Evolutionary conservation across 2,329 filamentous ascomycete species (phyloP), one percentile per base, ranked within the genome.

Genomic region (Celoporthe dispersa): DNA sequence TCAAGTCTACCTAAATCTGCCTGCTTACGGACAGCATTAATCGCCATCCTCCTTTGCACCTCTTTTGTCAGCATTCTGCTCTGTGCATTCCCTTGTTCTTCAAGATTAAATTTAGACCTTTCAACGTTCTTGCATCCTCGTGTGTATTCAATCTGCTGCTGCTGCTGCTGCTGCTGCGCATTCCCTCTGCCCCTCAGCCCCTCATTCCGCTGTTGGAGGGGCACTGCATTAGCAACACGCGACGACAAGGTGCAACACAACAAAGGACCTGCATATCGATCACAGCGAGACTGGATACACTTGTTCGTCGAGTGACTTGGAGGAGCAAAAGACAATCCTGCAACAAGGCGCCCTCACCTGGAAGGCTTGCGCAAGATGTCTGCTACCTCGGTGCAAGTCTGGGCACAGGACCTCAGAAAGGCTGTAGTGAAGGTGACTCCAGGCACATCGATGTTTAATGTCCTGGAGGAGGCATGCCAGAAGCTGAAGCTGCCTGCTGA

Each of bases 401-500:
- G 97, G 74, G 91, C 95, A 79, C 89, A 91, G 53, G 90, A 93
- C 75, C 87, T 94, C 75, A 90, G 92, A 74, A 88, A 94, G 75
- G 88, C 90, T 65, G 92, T 88, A 57, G 86, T 99, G 80, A 97
- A 97, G 81, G 94, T 96, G 68, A 91, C 87, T 0, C 94, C 94
- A 0, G 87, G 87, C 68, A 97, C 91, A 73, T 92, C 93, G 75
- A 83, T 99, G 75, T 91, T 91, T 70, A 94, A 98, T 78, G 88
- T 99, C 1, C 85, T 97, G 25, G 88, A 93, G 72, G 92, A 98
- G 80, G 95, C 95, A 61, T 98, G 95, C 79, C 85, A 85, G 75
- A 97, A 95, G 83, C 88, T 97, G 75, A 90, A 90, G 71, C 81
- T 95, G 41, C 84, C 90, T 70, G 84, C 91, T 41, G 90, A 91